Evolutionary conservation across 208 protist genomes (phyloP).

Genomic region (Acanthamoeba lenticulata): DNA sequence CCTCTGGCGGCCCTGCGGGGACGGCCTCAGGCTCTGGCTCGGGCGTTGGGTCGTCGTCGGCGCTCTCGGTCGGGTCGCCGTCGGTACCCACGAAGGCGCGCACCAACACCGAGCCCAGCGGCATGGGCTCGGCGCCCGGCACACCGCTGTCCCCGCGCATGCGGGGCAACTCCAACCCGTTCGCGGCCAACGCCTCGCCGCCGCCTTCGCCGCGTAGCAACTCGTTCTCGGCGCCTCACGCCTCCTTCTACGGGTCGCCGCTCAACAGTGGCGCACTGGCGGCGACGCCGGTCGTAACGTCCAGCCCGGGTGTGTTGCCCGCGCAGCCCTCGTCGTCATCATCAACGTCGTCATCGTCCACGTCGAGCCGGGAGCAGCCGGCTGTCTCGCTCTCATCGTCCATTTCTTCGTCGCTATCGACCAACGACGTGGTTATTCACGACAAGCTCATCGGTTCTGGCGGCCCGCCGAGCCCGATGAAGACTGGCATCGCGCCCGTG

Average conservation of each 20-base stretch:
- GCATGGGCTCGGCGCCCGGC: neutral
- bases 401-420: constrained; percentile 10
- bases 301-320: no score
- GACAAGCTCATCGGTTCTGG: neutral
- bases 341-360: neutral
- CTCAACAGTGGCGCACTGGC: neutral
- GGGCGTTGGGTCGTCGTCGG: no score
- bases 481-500: neutral
- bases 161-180: constrained; percentile 39
- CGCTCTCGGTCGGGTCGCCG: neutral
- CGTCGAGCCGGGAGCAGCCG: neutral
- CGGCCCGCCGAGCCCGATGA: neutral
- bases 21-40: no score
- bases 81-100: neutral
- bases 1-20: neutral
- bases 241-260: neutral
- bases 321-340: neutral
- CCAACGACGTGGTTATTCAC: constrained; percentile 44
- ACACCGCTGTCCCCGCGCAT: neutral
- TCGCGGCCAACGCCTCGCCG: neutral
- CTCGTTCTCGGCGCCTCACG: neutral
- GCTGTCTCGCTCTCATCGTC: neutral
- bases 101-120: neutral
- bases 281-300: neutral
- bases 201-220: neutral